Evolutionary conservation across 345 rosid genomes (phyloP).

Genomic region (Acer saccharum): DNA sequence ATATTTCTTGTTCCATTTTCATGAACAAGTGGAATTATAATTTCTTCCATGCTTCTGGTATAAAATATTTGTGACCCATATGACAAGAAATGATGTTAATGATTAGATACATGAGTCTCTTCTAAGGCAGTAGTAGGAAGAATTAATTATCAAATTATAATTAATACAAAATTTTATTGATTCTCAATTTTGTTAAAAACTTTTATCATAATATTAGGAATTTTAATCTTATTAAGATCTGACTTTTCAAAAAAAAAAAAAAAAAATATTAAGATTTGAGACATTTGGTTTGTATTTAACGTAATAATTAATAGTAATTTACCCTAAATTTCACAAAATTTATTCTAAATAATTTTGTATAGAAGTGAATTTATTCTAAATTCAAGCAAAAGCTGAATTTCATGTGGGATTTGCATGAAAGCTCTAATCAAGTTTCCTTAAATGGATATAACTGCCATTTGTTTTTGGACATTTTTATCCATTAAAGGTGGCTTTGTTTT

Average conservation of each 20-base stretch:
- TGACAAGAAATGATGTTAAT: background rate
- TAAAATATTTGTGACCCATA: background rate
- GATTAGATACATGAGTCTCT: background rate
- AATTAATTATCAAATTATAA: background rate
- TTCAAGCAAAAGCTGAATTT: background rate
- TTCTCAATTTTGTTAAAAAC: no score
- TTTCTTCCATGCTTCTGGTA: conserved; percentile 4
- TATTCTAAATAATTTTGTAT: no score
- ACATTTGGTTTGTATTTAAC: no score
- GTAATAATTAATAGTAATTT: no score
- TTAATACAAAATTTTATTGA: background rate
- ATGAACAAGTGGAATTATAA: background rate
- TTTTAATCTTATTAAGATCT: background rate
- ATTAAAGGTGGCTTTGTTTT: background rate
- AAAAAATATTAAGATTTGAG: no score
- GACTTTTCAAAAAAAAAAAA: no score
- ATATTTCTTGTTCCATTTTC: conserved; percentile 19
- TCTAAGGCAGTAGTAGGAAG: background rate
- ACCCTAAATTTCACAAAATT: no score
- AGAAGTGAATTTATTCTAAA: no score
- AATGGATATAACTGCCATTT: conserved; percentile 5
- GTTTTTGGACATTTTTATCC: background rate
- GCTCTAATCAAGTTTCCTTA: background rate
- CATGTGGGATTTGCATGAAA: background rate
- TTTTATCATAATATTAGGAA: no score